Conservation (phyloP, 202 grass and related monocot species). For the Musa balbisiana region DNA sequence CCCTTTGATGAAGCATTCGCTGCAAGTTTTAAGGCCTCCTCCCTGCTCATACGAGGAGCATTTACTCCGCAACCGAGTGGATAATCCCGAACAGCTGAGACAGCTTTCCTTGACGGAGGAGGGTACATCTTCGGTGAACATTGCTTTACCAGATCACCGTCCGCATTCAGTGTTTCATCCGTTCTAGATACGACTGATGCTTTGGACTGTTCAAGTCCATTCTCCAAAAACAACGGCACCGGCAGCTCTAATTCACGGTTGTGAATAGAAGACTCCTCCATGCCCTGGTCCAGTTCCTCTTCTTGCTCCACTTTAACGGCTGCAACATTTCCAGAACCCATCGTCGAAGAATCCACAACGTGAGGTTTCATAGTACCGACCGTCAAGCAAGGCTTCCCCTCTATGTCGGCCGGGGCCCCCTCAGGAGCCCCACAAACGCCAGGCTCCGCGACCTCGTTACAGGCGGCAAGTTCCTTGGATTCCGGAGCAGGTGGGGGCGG, state of each 20-base stretch:
- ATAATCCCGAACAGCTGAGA: slow-evolving; percentile 19
- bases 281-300: not conserved
- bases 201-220: not conserved
- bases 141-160: not conserved
- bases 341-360: not conserved
- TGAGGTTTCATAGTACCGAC: not conserved
- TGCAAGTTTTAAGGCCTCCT: not conserved
- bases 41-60: not conserved
- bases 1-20: not conserved
- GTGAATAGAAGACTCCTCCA: not conserved
- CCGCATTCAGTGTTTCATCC: not conserved
- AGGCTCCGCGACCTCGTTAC: not conserved
- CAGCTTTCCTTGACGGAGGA: slow-evolving; percentile 30
- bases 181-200: not conserved
- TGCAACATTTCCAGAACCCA: not conserved
- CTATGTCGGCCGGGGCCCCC: not conserved
- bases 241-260: not conserved
- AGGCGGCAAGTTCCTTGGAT: not conserved
- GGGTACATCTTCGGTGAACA: slow-evolving; percentile 12
- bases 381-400: not conserved
- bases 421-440: not conserved
- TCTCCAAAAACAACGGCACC: not conserved
- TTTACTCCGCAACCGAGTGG: slow-evolving; percentile 34
- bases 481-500: not conserved
- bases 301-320: not conserved